Evolutionary conservation across 2,329 filamentous ascomycete genomes (phyloP), one percentile per base, ranked within the genome.

Genomic region (Monilinia vaccinii-corymbosi): DNA sequence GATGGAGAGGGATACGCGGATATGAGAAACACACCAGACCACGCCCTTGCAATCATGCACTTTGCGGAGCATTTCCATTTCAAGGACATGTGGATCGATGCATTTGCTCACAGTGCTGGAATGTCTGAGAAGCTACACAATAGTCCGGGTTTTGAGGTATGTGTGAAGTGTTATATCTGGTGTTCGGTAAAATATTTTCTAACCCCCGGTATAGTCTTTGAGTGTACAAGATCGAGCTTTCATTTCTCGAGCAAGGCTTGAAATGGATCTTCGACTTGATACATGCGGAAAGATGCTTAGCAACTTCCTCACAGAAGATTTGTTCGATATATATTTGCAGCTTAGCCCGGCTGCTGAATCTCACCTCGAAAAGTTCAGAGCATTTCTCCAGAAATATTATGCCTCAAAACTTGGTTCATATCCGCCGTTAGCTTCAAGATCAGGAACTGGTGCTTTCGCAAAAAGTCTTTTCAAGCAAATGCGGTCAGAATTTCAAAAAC

Each of bases 81-180:
- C 31, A 77, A 76, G 57, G 79, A 83, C n/a, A 73, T 89, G 14
- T 93, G 89, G 77, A 79, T 85, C 13, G 81, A 89, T 67, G 85
- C 89, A 0, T 91, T 92, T 72, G 79, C 82, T 16, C 89, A 94
- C 68, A 91, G 88, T 69, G 86, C 87, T 40, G 89, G 89, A 47
- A 91, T 93, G 88, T 81, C 81, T 62, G 82, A 87, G 23, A 75
- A 76, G 31, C 63, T 92, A 6, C 75, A 77, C 45, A 68, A 73
- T 7, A 81, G 79, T 64, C 71, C 78, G 1, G 87, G 88, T 63
- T 88, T 84, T 62, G 75, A 80, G 71, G 85, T 86, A 75, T 66
- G 81, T 73, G 56, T 56, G 31, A 31, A 18, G 28, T 62, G n/a
- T 28, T 14, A 25, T 11, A 46, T 8, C 14, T 21, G 18, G 14